Evolutionary conservation across 202 grass and related monocot genomes (phyloP).

Genomic region (Musa balbisiana): DNA sequence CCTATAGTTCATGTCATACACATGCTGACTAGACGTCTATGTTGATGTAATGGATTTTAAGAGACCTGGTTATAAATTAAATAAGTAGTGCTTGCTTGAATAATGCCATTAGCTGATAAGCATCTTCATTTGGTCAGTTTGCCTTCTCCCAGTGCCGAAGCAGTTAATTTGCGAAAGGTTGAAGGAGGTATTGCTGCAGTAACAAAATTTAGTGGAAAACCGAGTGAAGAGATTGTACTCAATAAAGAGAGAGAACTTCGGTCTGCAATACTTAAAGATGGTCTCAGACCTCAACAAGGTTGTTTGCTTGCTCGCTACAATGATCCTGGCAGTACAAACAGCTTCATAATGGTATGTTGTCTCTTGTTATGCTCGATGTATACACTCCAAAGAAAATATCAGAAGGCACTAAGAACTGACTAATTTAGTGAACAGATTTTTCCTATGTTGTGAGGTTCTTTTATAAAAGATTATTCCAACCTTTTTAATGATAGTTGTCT

Average conservation of each 20-base stretch:
- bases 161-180: slow-evolving; percentile 47
- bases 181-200: slow-evolving; percentile 52
- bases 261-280: slow-evolving; percentile 56
- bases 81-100: not conserved
- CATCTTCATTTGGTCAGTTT: slow-evolving; percentile 44
- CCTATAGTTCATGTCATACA: too few relatives aligned
- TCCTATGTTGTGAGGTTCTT: not conserved
- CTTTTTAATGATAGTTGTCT: too few relatives aligned
- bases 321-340: slow-evolving; percentile 66
- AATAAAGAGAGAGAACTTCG: slow-evolving; percentile 52
- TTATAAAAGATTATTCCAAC: not conserved
- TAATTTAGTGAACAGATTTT: not conserved
- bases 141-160: slow-evolving; percentile 54
- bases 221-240: slow-evolving; percentile 59
- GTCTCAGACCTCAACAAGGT: slow-evolving; percentile 53
- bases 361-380: not conserved
- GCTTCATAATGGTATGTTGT: slow-evolving; percentile 76
- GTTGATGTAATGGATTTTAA: too few relatives aligned
- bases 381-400: not conserved
- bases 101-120: not conserved
- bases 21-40: too few relatives aligned
- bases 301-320: slow-evolving; percentile 88
- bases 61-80: not conserved
- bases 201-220: slow-evolving; percentile 71
- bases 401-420: not conserved